These are phyloP conservation scores for Dissophora globulifera DNA, from an alignment of 192 early-diverging fungal species.

Conservation along the genomic window DNA sequence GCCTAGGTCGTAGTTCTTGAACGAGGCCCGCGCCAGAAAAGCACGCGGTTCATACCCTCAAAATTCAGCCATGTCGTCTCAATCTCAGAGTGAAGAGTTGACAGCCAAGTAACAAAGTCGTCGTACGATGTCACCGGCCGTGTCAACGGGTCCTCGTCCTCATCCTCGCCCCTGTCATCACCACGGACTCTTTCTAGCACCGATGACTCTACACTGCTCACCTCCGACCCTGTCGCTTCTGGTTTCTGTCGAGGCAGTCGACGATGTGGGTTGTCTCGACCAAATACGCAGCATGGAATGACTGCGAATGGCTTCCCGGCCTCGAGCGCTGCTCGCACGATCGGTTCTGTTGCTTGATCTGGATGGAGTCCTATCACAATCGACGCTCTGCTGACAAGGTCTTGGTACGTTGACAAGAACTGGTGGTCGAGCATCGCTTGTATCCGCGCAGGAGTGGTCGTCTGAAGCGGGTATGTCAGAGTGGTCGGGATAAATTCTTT, in stretches of 20 bases:
- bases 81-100: conserved; percentile 33
- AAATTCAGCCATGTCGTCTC: conserved; percentile 50
- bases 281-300: conserved; percentile 70
- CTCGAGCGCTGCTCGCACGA: conserved; percentile 61
- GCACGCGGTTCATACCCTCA: conserved; percentile 48
- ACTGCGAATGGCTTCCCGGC: conserved; percentile 64
- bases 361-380: conserved; percentile 67
- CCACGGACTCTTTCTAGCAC: too few relatives aligned
- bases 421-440: conserved; percentile 48
- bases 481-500: conserved; percentile 19
- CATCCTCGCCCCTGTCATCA: not conserved
- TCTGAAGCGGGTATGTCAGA: conserved; percentile 23
- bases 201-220: too few relatives aligned
- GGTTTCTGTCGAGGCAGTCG: conserved; percentile 32
- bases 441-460: conserved; percentile 39
- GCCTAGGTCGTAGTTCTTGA: too few relatives aligned
- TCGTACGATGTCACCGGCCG: conserved; percentile 44
- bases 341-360: conserved; percentile 70
- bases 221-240: too few relatives aligned
- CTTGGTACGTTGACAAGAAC: conserved; percentile 39
- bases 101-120: conserved; percentile 46
- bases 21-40: conserved; percentile 33
- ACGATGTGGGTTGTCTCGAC: conserved; percentile 60
- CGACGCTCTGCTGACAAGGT: conserved; percentile 41
- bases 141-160: conserved; percentile 1